Evolutionary conservation across 768 basidiomycete genomes (phyloP).

Genomic region (Collybiopsis confluens): DNA sequence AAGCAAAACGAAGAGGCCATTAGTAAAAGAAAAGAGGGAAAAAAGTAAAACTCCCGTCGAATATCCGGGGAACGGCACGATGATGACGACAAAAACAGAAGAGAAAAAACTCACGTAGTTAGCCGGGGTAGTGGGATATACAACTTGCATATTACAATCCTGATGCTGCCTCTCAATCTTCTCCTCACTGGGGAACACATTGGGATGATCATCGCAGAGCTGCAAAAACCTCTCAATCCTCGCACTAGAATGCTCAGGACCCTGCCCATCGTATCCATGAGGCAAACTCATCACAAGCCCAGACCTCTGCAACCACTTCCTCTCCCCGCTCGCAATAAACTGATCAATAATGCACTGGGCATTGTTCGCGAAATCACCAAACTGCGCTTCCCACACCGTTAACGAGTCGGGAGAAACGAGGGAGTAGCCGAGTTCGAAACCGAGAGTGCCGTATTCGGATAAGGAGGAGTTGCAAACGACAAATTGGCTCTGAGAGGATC

Average conservation of each 20-base stretch:
- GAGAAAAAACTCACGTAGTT: conserved; percentile 64
- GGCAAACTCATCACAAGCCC: conserved; percentile 87
- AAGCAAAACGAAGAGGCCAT: too few relatives aligned
- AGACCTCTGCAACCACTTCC: conserved; percentile 95
- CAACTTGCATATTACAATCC: conserved; percentile 99
- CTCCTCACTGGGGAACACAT: conserved; percentile 81
- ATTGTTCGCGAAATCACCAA: conserved; percentile 97
- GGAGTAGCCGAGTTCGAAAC: conserved; percentile 98
- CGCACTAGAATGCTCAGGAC: conserved; percentile 96
- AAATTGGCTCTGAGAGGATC: conserved; percentile 85
- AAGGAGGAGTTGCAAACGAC: conserved; percentile 95
- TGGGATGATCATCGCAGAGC: conserved; percentile 95
- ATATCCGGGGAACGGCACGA: too few relatives aligned
- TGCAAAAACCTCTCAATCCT: conserved; percentile 96
- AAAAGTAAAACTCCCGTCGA: too few relatives aligned
- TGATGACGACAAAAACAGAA: not conserved
- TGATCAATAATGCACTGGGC: conserved; percentile 98
- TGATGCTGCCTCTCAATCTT: conserved; percentile 95
- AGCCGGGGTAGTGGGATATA: conserved; percentile 94
- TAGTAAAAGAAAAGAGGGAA: not conserved
- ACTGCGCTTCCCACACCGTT: conserved; percentile 98
- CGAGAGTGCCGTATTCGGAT: conserved; percentile 91
- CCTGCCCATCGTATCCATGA: conserved; percentile 98
- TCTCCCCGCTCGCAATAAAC: conserved; percentile 95
- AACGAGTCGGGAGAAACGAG: conserved; percentile 91